These are phyloP conservation scores for Kwoniella sp. DNA, from an alignment of 768 basidiomycete species.

Conservation along the genomic window DNA sequence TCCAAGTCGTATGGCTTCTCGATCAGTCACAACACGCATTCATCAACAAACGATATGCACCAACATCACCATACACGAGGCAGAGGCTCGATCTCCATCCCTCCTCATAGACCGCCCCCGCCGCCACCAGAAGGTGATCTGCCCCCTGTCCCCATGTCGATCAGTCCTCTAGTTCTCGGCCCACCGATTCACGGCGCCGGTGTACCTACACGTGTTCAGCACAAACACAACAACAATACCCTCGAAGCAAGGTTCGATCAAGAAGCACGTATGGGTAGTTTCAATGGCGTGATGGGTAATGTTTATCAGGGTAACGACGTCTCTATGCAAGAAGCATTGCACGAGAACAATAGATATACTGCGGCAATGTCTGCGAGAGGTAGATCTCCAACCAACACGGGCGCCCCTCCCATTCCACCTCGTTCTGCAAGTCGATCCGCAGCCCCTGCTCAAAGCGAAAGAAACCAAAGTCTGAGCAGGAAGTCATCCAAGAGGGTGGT, in stretches of 20 bases:
- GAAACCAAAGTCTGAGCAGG: neutral
- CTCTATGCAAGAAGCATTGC: neutral
- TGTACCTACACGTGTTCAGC: neutral
- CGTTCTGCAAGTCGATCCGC: conserved; percentile 11
- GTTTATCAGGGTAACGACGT: neutral
- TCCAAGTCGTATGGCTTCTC: neutral
- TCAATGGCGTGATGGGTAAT: neutral
- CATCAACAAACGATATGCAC: neutral
- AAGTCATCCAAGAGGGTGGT: neutral
- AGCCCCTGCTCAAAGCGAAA: neutral
- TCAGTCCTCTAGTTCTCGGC: conserved; percentile 1
- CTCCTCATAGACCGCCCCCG: neutral
- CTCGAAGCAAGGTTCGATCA: neutral
- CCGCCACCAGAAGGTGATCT: neutral
- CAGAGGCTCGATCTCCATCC: neutral
- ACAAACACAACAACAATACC: neutral
- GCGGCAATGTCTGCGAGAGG: neutral
- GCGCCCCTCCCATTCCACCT: conserved; percentile 16
- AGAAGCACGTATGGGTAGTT: neutral
- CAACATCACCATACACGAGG: neutral
- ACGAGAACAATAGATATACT: neutral
- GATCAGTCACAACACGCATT: neutral
- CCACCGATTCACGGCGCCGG: neutral
- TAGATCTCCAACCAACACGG: neutral
- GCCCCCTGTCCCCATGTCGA: neutral